These are phyloP conservation scores for Fusarium sp. DNA, from an alignment of 2,329 filamentous ascomycete genomes.

Conservation along the genomic window DNA sequence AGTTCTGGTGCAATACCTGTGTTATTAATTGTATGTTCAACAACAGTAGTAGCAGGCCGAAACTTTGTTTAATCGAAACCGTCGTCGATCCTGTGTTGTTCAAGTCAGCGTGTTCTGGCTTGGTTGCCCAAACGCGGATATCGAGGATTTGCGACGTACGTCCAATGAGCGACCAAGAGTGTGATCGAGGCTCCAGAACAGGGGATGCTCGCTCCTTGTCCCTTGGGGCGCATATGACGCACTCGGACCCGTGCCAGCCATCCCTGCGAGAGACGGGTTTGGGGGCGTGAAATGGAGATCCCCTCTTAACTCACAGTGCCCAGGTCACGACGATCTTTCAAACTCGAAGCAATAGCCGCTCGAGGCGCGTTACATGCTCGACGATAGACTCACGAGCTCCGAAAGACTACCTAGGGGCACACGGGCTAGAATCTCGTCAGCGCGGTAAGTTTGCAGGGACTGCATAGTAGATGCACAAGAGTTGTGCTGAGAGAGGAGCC, in stretches of 20 bases:
- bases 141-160: slow-evolving; percentile 9
- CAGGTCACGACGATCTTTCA: slow-evolving; percentile 25
- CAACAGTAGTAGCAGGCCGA: slow-evolving; percentile 2
- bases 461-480: not conserved
- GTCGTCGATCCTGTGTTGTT: slow-evolving; percentile 32
- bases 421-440: not conserved
- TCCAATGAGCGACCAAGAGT: slow-evolving; percentile 35
- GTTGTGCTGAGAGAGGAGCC: not conserved
- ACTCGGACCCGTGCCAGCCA: slow-evolving; percentile 42
- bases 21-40: slow-evolving; percentile 15
- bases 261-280: slow-evolving; percentile 37
- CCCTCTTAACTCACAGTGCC: slow-evolving; percentile 21
- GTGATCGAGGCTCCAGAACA: slow-evolving; percentile 39
- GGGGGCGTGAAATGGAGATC: slow-evolving; percentile 39
- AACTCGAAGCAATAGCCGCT: slow-evolving; percentile 33
- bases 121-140: slow-evolving; percentile 31
- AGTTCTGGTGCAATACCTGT: slow-evolving; percentile 23
- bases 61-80: slow-evolving; percentile 28
- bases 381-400: slow-evolving; percentile 4
- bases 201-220: slow-evolving; percentile 39
- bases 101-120: slow-evolving; percentile 32
- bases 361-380: slow-evolving; percentile 24
- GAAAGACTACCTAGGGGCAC: slow-evolving; percentile 1
- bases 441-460: not conserved
- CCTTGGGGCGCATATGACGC: slow-evolving; percentile 46